These are phyloP conservation scores for Yarrowia divulgata DNA, from an alignment of 805 yeast genomes.

Conservation along the genomic window DNA sequence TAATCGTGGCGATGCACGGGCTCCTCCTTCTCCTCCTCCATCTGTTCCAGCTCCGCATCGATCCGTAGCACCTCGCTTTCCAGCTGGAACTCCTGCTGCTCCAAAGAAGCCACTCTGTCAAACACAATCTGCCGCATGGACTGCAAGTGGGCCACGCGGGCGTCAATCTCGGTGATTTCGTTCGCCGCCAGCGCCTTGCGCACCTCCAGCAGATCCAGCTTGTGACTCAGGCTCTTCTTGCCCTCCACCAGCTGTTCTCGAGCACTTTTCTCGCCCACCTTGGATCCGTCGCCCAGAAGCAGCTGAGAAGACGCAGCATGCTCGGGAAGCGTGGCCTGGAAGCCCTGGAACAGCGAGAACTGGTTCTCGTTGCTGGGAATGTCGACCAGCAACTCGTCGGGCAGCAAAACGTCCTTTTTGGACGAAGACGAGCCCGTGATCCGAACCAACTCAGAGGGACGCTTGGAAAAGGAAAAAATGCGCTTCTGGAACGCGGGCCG, in stretches of 20 bases:
- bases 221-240: conserved; percentile 54
- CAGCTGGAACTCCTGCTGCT: conserved; percentile 64
- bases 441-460: conserved; percentile 51
- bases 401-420: conserved; percentile 60
- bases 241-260: conserved; percentile 52
- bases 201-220: conserved; percentile 63
- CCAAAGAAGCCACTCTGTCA: conserved; percentile 65
- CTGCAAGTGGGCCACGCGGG: conserved; percentile 60
- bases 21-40: conserved; percentile 19
- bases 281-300: conserved; percentile 43
- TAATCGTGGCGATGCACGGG: not conserved
- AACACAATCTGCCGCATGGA: conserved; percentile 61
- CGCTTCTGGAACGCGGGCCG: conserved; percentile 54
- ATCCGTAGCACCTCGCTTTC: conserved; percentile 52
- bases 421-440: conserved; percentile 48
- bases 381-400: conserved; percentile 66
- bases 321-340: conserved; percentile 57
- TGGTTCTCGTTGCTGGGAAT: conserved; percentile 54
- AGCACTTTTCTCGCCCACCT: conserved; percentile 43
- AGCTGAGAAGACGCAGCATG: conserved; percentile 31
- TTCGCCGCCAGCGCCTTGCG: conserved; percentile 69
- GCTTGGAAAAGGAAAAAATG: conserved; percentile 49
- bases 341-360: conserved; percentile 73
- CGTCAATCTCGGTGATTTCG: conserved; percentile 71
- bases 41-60: conserved; percentile 38